Conservation (phyloP, 345 rosid species). For the Eucalyptus regnans region DNA sequence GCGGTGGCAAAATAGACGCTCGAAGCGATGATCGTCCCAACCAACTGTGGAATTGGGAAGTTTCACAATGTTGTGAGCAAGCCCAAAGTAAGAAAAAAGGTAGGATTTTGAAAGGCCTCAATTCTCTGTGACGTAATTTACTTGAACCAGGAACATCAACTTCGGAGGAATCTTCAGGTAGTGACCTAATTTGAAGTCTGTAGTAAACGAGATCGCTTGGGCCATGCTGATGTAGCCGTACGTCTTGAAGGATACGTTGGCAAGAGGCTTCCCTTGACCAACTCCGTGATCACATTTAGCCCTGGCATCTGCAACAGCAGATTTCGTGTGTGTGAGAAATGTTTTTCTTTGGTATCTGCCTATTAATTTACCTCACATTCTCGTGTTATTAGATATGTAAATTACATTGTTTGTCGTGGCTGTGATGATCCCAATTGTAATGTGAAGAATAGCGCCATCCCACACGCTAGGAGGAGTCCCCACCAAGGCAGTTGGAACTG, state of each 20-base stretch:
- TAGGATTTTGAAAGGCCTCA: background rate
- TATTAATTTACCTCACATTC: no score
- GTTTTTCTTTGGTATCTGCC: background rate
- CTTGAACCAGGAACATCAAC: slow-evolving; percentile 73
- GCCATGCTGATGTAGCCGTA: slow-evolving; percentile 75
- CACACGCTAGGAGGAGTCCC: slow-evolving; percentile 60
- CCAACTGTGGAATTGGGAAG: slow-evolving; percentile 15
- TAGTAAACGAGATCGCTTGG: slow-evolving; percentile 53
- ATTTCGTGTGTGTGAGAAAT: background rate
- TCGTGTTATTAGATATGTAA: background rate
- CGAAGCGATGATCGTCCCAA: slow-evolving; percentile 61
- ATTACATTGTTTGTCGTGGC: slow-evolving; percentile 63
- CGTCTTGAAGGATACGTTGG: slow-evolving; percentile 80
- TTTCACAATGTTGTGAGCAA: background rate
- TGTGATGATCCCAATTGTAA: slow-evolving; percentile 55
- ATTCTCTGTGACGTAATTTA: background rate
- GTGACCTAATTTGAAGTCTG: slow-evolving; percentile 79
- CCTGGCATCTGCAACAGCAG: slow-evolving; percentile 37
- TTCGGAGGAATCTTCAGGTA: slow-evolving; percentile 84
- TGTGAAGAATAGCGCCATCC: slow-evolving; percentile 55
- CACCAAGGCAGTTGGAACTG: slow-evolving; percentile 87
- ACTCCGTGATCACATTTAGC: slow-evolving; percentile 68
- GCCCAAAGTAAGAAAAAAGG: no score
- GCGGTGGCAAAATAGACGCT: slow-evolving; percentile 47
- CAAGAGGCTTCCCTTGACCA: slow-evolving; percentile 70